Evolutionary conservation across 2,329 filamentous ascomycete species (phyloP).

Genomic region (Fusarium cicatricum): DNA sequence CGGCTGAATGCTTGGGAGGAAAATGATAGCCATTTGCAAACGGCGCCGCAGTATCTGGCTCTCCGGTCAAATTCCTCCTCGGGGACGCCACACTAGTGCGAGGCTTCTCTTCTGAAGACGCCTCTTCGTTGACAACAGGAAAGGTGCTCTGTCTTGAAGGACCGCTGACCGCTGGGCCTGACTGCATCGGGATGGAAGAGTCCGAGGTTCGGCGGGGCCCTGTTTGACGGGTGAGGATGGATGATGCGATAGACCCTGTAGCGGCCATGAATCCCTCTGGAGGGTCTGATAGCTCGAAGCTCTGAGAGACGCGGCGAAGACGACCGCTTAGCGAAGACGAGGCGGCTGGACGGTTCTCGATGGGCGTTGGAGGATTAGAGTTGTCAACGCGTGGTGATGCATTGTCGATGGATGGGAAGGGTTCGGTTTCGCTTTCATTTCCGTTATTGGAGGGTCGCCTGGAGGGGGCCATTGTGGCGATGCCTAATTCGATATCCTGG

Average conservation of each 20-base stretch:
- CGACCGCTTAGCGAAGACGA: conserved; percentile 46
- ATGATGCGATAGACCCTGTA: conserved; percentile 55
- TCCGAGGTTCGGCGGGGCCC: conserved; percentile 29
- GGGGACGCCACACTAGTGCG: conserved; percentile 4
- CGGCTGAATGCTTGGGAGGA: conserved; percentile 67
- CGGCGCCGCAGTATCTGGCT: conserved; percentile 47
- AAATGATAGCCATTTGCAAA: conserved; percentile 74
- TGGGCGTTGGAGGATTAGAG: conserved; percentile 10
- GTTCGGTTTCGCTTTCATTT: conserved; percentile 31
- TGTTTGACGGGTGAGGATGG: conserved; percentile 44
- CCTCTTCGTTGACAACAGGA: conserved; percentile 34
- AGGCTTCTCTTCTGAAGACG: conserved; percentile 9
- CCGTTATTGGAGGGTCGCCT: conserved; percentile 29
- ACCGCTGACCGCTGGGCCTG: conserved; percentile 34
- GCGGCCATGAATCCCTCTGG: conserved; percentile 59
- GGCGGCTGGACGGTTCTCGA: conserved; percentile 39
- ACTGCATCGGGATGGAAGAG: conserved; percentile 26
- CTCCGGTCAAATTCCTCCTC: conserved; percentile 22
- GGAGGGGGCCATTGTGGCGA: conserved; percentile 25
- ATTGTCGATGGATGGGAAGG: conserved; percentile 40
- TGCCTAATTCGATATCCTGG: conserved; percentile 5
- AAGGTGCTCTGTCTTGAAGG: conserved; percentile 34
- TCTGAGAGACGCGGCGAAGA: conserved; percentile 46
- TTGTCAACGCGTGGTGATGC: conserved; percentile 27
- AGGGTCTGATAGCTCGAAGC: conserved; percentile 56